Evolutionary conservation across 805 yeast genomes (phyloP), one percentile per base, ranked within the genome.

Genomic region (Barnettozyma siamensis): DNA sequence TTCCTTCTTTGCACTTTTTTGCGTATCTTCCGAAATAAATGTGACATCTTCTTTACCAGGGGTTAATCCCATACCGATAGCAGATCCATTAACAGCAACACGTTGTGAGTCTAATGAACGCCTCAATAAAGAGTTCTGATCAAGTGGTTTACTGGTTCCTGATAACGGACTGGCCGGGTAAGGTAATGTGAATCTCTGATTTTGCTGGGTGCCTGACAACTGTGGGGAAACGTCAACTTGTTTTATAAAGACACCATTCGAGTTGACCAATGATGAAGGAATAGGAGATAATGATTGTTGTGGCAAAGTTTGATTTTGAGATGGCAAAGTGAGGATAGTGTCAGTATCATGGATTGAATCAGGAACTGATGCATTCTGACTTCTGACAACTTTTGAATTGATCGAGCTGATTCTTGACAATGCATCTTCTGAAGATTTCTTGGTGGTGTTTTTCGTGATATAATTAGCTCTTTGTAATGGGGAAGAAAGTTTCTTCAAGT

Each of bases 401-500:
- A 50, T 42, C 7, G 66, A 55, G 4, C 63, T 56, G 0, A 61
- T 55, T 29, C 65, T 53, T 6, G 61, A 55, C 15, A 55, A 29
- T 21, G 41, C 43, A 9, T 38, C 39, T 29, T 43, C 45, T 21
- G 24, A 9, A 21, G 24, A 7, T 21, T 21, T 21, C 7, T 36
- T 41, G 7, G 27, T 21, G 33, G 49, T 47, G n/a, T 41, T 36
- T 2, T 46, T 38, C 19, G 50, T 55, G 31, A 58, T 59, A 38
- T 54, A 57, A 12, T 37, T 43, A 7, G 51, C 51, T 41, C 61
- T 54, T 31, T 43, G 42, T 3, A 51, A 26, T 16, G 61, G 55
- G n/a, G 75, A 74, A 17, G 80, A 67, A 44, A 83, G 67, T 13
- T 72, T 63, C 2, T 93, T 83, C 51, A 88, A 68, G 35, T 68